Evolutionary conservation across 495 filamentous ascomycete species (phyloP).

Genomic region (Hypoxylon trugodes): DNA sequence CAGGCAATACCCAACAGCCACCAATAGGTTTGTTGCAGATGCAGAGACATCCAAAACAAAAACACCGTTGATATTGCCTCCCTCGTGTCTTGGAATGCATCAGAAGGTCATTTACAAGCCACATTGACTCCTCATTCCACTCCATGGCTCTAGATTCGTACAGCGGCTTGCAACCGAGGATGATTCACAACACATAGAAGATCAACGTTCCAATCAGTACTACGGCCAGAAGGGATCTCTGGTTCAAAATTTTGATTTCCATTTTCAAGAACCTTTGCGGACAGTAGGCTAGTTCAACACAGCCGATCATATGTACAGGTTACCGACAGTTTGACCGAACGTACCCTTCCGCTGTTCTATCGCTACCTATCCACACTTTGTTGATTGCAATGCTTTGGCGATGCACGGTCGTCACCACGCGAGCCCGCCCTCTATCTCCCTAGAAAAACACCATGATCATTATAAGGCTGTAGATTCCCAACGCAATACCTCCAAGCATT

Average conservation of each 20-base stretch:
- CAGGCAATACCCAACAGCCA: constrained; percentile 36
- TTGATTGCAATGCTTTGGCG: constrained; percentile 20
- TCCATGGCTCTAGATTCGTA: constrained; percentile 11
- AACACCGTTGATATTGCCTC: constrained; percentile 27
- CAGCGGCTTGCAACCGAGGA: constrained; percentile 3
- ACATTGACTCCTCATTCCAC: constrained; percentile 22
- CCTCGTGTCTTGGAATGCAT: constrained; percentile 44
- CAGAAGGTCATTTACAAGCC: not conserved
- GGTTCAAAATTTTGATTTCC: constrained; percentile 37
- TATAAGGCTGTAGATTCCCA: constrained; percentile 24
- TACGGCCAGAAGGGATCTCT: constrained; percentile 27
- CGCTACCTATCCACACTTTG: constrained; percentile 17
- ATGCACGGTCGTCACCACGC: constrained; percentile 15
- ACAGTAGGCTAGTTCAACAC: constrained; percentile 14
- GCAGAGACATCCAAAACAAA: constrained; percentile 39
- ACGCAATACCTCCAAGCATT: constrained; percentile 14
- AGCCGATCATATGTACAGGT: constrained; percentile 42
- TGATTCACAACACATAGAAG: constrained; percentile 8
- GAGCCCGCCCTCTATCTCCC: constrained; percentile 17
- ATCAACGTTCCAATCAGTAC: constrained; percentile 34
- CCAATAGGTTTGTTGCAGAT: constrained; percentile 26
- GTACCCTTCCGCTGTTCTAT: constrained; percentile 16
- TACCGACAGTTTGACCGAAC: constrained; percentile 31
- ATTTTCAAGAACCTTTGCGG: constrained; percentile 34
- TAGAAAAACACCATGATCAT: constrained; percentile 29